These are phyloP conservation scores for Boletus mariae DNA, from an alignment of 1,284 basidiomycete genomes.

Conservation along the genomic window DNA sequence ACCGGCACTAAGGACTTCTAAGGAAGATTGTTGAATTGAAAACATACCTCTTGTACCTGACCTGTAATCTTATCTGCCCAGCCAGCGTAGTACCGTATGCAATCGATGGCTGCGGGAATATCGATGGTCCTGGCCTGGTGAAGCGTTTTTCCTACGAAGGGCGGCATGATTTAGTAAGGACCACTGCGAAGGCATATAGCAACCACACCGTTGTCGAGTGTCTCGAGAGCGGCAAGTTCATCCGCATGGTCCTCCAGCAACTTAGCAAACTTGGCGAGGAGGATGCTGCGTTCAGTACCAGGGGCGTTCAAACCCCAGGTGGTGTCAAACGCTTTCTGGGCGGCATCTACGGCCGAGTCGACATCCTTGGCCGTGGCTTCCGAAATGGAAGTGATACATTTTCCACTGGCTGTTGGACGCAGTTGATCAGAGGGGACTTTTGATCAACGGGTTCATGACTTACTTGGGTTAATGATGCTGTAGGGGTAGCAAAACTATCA, in stretches of 20 bases:
- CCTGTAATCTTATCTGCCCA: slow-evolving; percentile 89
- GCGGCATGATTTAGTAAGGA: background rate
- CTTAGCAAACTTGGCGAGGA: slow-evolving; percentile 53
- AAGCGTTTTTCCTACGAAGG: slow-evolving; percentile 66
- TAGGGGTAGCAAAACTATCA: background rate
- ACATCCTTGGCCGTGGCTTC: slow-evolving; percentile 71
- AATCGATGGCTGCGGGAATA: slow-evolving; percentile 61
- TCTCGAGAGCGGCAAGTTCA: slow-evolving; percentile 58
- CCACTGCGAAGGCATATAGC: background rate
- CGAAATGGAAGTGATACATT: slow-evolving; percentile 63
- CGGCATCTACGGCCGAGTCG: slow-evolving; percentile 73
- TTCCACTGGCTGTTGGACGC: slow-evolving; percentile 54
- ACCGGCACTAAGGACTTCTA: background rate
- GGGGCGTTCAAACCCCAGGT: slow-evolving; percentile 54
- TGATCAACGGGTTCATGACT: slow-evolving; percentile 4
- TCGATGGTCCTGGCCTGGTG: slow-evolving; percentile 71
- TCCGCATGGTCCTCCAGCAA: slow-evolving; percentile 60
- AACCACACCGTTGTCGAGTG: slow-evolving; percentile 46
- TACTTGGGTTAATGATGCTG: slow-evolving; percentile 75
- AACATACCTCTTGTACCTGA: slow-evolving; percentile 63
- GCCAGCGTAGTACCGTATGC: slow-evolving; percentile 72
- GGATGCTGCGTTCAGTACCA: slow-evolving; percentile 49
- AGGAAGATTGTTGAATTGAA: too few relatives aligned
- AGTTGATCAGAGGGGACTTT: background rate
- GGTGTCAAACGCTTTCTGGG: slow-evolving; percentile 67